phyloP scores from a whole-genome alignment of 116 monocot species.

The Phalaenopsis hybrid region DNA sequence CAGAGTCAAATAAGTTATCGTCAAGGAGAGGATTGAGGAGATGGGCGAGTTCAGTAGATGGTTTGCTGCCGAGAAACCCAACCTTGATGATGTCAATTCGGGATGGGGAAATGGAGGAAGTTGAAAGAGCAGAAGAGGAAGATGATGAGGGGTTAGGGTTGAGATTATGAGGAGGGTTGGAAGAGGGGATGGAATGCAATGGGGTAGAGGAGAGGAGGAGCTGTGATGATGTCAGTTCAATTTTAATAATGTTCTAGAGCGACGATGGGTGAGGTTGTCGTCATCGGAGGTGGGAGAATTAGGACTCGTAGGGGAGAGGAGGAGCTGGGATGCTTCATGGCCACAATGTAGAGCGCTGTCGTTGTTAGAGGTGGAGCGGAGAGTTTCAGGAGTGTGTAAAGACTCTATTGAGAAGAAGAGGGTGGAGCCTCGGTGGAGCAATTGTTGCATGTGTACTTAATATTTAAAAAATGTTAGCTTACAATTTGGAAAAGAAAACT shows the following conservation, averaged over 20 bases:
- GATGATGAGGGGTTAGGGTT: background rate
- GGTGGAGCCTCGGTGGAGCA: too few species aligned
- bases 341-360: too few species aligned
- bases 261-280: background rate
- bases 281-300: background rate
- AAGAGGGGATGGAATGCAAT: constrained; percentile 12
- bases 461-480: too few species aligned
- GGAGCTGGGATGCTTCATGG: background rate
- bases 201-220: constrained; percentile 14
- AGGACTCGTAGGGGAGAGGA: too few species aligned
- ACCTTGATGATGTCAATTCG: constrained; percentile 59
- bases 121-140: background rate
- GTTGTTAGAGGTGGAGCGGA: too few species aligned
- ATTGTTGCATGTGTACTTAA: too few species aligned
- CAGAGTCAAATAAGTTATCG: constrained; percentile 57
- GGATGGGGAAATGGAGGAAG: background rate
- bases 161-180: constrained; percentile 9
- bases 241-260: background rate
- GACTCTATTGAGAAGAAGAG: too few species aligned
- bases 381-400: too few species aligned
- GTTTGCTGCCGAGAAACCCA: constrained; percentile 52
- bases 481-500: too few species aligned
- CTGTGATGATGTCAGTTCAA: background rate
- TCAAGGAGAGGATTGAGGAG: constrained; percentile 76
- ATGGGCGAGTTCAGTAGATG: constrained; percentile 29